These are phyloP conservation scores for bread wheat (Triticum aestivum) DNA, from an alignment of 176 grass and related monocot species.

Conservation along the genomic window IWGSC_CS_RefSeq_v2.1 NC_057798.1:465593163-465593662, in stretches of 20 bases:
- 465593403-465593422: constrained; percentile 4
- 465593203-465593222: constrained; percentile 17
- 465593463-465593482: not conserved
- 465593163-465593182: not conserved
- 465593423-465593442: not conserved
- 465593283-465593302: not conserved
- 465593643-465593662: constrained; percentile 7
- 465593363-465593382: constrained; percentile 30
- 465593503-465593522: not conserved
- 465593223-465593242: not conserved
- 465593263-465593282: not conserved
- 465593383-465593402: not conserved
- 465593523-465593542: constrained; percentile 11
- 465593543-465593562: constrained; percentile 18
- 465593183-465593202: not conserved
- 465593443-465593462: not conserved
- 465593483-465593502: not conserved
- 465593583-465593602: constrained; percentile 15
- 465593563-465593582: constrained; percentile 8
- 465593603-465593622: constrained; percentile 8
- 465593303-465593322: constrained; percentile 24
- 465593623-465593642: constrained; percentile 2
- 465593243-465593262: not conserved
- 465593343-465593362: not conserved
- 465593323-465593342: constrained; percentile 18